Percentiles rank a stretch among this genome's conserved stretches.
Evolutionary conservation across 1,284 basidiomycete species (phyloP).

Genomic region (Mycosarcoma maydis): DNA sequence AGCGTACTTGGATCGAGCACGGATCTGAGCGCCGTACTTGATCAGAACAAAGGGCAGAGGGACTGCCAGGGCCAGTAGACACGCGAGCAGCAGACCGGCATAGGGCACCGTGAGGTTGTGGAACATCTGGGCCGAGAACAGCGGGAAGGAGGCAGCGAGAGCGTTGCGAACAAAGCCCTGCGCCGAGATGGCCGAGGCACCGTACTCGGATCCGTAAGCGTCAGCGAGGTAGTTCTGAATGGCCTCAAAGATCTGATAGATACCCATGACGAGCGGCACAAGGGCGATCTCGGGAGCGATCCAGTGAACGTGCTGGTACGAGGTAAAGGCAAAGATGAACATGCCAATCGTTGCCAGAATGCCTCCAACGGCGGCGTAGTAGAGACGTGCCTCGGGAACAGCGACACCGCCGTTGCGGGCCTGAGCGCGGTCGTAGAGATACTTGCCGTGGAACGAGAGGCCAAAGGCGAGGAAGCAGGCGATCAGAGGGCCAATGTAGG

Average conservation of each 20-base stretch:
- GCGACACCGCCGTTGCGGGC: conserved; percentile 48
- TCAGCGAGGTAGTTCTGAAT: conserved; percentile 54
- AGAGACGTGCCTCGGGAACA: conserved; percentile 59
- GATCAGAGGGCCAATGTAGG: conserved; percentile 62
- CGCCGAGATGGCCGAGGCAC: conserved; percentile 51
- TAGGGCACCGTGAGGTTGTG: conserved; percentile 48
- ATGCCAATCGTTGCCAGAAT: conserved; percentile 51
- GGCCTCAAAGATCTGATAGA: conserved; percentile 57
- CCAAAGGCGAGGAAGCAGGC: conserved; percentile 64
- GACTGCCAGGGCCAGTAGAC: conserved; percentile 43
- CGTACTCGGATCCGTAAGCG: conserved; percentile 47
- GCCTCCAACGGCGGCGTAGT: conserved; percentile 52
- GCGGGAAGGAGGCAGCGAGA: conserved; percentile 50
- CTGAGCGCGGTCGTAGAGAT: conserved; percentile 50
- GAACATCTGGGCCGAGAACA: conserved; percentile 59
- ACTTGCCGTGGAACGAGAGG: conserved; percentile 55
- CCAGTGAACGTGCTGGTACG: conserved; percentile 56
- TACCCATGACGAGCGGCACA: conserved; percentile 53
- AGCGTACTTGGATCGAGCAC: conserved; percentile 53
- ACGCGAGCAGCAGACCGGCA: conserved; percentile 51
- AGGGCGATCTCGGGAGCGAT: conserved; percentile 56
- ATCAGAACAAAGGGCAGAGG: conserved; percentile 56
- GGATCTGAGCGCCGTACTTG: conserved; percentile 52
- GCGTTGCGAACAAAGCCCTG: conserved; percentile 57
- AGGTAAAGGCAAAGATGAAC: conserved; percentile 58